Base-by-base conservation (phyloP, 805 yeast species). In the Torulaspora microellipsoides region DNA sequence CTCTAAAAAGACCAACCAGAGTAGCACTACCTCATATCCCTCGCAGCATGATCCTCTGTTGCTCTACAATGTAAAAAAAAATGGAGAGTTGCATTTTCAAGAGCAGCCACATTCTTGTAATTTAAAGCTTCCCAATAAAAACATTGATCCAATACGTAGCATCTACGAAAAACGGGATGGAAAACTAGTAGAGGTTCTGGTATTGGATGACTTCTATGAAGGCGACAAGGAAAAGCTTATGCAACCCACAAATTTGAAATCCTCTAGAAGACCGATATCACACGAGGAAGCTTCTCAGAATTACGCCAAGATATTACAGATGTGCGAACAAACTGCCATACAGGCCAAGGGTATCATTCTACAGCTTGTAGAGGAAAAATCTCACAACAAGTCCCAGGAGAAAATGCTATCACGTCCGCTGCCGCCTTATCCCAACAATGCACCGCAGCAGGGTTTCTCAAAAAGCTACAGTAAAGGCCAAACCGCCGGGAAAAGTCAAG, bases 281-380 rank as follows among this genome's bases (percentile, higher is more conserved):
- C 37, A 30, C 36, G 42, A 36, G 10, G 39, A 38, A 27, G 41
- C 43, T 12, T 32, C 38, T 7, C 29, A 27, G 20, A 33, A 45
- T 15, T 45, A 48, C 25, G 36, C 38, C 9, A 40, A 54, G 12
- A 46, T 62, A 15, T 38, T 56, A 23, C 42, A 42, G 8, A 42
- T 63, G 53, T 63, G 67, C 38, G 66, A 62, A 38, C 40, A 49
- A 30, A 53, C 60, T 20, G 62, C 66, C 38, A 49, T 47, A 20
- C 47, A 54, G 25, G 64, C 64, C 3, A 59, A 53, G 38, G 41
- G 36, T 12, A 42, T 58, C 4, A 56, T 64, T 11, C 44, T 53
- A 34, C 52, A 51, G 15, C 43, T 62, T 12, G 52, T 55, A 2
- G 42, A 48, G 12, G 45, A 46, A 27, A 40, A 44, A 1, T 27